Evolutionary conservation across 2,329 filamentous ascomycete genomes (phyloP), one percentile per base, ranked within the genome.

Genomic region (Aphanoascus verrucosus): DNA sequence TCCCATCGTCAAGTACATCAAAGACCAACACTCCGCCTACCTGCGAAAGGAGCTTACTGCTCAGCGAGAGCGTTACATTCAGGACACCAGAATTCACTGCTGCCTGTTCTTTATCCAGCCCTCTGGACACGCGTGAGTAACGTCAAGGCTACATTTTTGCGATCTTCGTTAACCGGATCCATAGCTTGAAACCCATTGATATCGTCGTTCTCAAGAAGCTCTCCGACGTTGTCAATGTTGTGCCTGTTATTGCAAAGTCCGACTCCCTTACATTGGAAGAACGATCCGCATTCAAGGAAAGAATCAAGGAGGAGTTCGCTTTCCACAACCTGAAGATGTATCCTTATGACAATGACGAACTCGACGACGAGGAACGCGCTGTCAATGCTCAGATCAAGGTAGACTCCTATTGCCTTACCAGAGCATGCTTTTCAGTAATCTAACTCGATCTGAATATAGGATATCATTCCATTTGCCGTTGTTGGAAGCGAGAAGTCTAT

Each of bases 251-350:
- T 69, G 93, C 93, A 72, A 98, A 98, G 81, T 86, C 93, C 55
- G 93, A 98, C 72, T 93, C 89, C 51, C 77, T 98, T 67, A 98
- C 93, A 12, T 79, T 96, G 34, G 91, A 98, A 74, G 93, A 98
- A 81, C 85, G 93, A 64, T 83, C 83, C 69, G 87, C 85, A 48
- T 98, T 98, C 83, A 98, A 98, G 83, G 88, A 96, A 77, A 83
- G 86, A 71, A 98, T 98, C 79, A 96, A 95, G 86, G 93, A 97
- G 79, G 93, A 98, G 73, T 98, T 98, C 71, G 78, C 87, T 55
- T 98, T 98, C 85, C 93, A 98, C 82, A 97, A 97, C 80, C 82
- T 98, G 67, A 91, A 95, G 80, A 98, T 98, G 93, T 98, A 94
- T 79, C 93, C 93, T 57, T 98, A 98, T 72, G 93, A 98, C 73